A percentile compares a stretch with the other conserved stretches of the same genome.
These are phyloP conservation scores for Conticribra weissflogii DNA, from an alignment of 108 stramenopile species.

Conservation along the genomic window DNA sequence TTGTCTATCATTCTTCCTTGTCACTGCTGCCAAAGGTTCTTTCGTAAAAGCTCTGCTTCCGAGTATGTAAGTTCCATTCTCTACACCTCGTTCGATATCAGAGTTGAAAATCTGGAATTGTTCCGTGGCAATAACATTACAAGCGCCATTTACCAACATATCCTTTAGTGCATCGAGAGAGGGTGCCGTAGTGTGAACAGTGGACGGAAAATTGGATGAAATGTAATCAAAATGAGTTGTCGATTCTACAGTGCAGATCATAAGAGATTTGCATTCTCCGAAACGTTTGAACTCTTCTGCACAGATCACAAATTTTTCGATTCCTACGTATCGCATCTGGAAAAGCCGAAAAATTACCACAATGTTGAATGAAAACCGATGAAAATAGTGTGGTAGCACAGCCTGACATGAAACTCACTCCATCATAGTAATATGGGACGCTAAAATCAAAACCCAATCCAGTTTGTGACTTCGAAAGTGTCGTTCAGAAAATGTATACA, in stretches of 20 bases:
- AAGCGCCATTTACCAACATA: slow-evolving; percentile 8
- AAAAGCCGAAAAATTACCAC: background rate
- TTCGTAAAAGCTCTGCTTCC: slow-evolving; percentile 12
- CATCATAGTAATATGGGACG: slow-evolving; percentile 52
- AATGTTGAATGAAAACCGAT: too few species aligned
- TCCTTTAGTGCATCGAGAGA: background rate
- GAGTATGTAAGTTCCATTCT: slow-evolving; percentile 1
- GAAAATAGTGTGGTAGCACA: too few species aligned
- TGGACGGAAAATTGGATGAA: slow-evolving; percentile 7
- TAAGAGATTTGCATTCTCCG: slow-evolving; percentile 18
- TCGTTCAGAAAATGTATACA: too few species aligned
- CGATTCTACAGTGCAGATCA: slow-evolving; percentile 22
- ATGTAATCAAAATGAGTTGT: slow-evolving; percentile 13
- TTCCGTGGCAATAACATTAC: slow-evolving; percentile 27
- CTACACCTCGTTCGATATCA: background rate
- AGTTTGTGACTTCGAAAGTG: background rate
- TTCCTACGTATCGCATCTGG: slow-evolving; percentile 37
- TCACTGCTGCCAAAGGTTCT: slow-evolving; percentile 27
- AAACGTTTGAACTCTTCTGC: slow-evolving; percentile 30
- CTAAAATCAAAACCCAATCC: slow-evolving; percentile 37
- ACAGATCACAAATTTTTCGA: slow-evolving; percentile 35
- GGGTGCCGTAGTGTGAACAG: background rate
- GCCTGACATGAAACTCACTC: too few species aligned
- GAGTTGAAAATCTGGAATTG: background rate
- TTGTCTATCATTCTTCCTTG: slow-evolving; percentile 21